Evolutionary conservation across 1,139 yeast genomes (phyloP).

Genomic region (Candida sp.): DNA sequence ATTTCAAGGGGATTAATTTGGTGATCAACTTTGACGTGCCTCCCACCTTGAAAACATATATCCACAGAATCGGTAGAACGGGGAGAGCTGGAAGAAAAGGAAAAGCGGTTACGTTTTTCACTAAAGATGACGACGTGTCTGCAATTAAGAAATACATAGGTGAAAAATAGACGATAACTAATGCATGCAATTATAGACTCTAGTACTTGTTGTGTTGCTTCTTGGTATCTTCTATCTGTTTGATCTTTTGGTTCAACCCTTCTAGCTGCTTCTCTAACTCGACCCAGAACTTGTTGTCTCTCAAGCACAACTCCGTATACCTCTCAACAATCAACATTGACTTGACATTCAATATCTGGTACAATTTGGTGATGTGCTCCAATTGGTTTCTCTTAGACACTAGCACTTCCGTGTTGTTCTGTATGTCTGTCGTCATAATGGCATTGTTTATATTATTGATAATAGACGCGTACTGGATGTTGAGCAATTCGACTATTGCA

Average conservation of each 20-base stretch:
- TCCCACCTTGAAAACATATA: constrained; percentile 91
- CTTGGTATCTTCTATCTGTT: constrained; percentile 9
- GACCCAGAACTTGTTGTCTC: constrained; percentile 33
- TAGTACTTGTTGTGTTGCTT: constrained; percentile 12
- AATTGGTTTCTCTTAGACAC: constrained; percentile 15
- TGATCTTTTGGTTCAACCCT: constrained; percentile 14
- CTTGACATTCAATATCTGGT: constrained; percentile 29
- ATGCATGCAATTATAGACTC: neutral
- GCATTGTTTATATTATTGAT: constrained; percentile 20
- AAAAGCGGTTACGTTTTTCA: constrained; percentile 88
- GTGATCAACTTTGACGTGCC: constrained; percentile 99
- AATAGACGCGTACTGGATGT: constrained; percentile 23
- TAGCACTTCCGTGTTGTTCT: neutral
- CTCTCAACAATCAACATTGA: constrained; percentile 33
- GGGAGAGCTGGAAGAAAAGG: constrained; percentile 95
- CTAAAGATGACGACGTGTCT: constrained; percentile 76
- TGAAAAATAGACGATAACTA: neutral
- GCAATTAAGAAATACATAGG: constrained; percentile 51
- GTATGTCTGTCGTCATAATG: constrained; percentile 3
- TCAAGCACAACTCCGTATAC: constrained; percentile 22
- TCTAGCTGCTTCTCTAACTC: constrained; percentile 19
- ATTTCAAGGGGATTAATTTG: constrained; percentile 92
- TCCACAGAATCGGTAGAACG: constrained; percentile 98
- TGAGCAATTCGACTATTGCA: constrained; percentile 24
- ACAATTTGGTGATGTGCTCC: constrained; percentile 18